These are phyloP conservation scores for Limonomyces culmigenus DNA, from an alignment of 1,284 basidiomycete genomes.

Conservation along the genomic window DNA sequence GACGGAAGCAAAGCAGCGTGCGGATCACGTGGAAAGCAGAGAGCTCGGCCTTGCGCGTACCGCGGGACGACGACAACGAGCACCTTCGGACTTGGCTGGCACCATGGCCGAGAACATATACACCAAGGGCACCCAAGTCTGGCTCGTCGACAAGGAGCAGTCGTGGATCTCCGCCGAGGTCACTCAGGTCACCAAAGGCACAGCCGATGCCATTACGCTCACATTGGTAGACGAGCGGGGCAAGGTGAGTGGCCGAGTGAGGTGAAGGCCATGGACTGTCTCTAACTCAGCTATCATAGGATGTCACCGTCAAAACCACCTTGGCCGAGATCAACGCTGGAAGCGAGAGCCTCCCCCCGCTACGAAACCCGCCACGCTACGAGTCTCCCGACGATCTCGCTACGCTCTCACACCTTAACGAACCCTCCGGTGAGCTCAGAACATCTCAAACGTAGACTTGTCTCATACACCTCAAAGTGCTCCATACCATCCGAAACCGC, in stretches of 20 bases:
- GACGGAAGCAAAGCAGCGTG: too few species aligned
- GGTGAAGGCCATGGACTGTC: constrained; percentile 1
- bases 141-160: constrained; percentile 85
- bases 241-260: constrained; percentile 52
- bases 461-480: constrained; percentile 36
- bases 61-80: too few species aligned
- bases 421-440: constrained; percentile 64
- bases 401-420: constrained; percentile 94
- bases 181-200: constrained; percentile 36
- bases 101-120: constrained; percentile 75
- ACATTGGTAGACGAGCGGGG: constrained; percentile 74
- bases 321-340: constrained; percentile 61
- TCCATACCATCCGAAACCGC: constrained; percentile 93
- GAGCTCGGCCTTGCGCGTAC: too few species aligned
- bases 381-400: constrained; percentile 98
- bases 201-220: constrained; percentile 60
- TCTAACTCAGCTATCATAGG: too few species aligned
- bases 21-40: too few species aligned
- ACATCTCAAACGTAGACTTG: background rate
- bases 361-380: constrained; percentile 91
- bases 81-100: constrained; percentile 9
- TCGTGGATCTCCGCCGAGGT: constrained; percentile 89
- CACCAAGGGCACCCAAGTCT: constrained; percentile 70
- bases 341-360: constrained; percentile 67
- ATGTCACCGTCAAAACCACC: constrained; percentile 63